Conservation (phyloP, 371 early-diverging fungal species). For the Vairimorpha necatrix region DNA sequence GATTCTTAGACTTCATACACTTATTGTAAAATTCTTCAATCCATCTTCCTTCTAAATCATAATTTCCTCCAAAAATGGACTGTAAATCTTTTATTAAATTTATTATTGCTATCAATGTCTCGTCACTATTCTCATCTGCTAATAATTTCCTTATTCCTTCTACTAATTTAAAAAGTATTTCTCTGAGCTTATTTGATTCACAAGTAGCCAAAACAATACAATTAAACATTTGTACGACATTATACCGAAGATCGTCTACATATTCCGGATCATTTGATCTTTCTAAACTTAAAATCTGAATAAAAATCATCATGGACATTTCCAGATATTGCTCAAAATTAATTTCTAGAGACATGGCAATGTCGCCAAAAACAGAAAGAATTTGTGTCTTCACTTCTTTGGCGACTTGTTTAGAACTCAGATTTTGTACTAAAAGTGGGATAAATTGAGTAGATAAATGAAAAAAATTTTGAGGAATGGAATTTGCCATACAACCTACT, state of each 20-base stretch:
- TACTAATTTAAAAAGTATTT: conserved; percentile 12
- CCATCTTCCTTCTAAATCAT: conserved; percentile 35
- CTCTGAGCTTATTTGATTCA: conserved; percentile 18
- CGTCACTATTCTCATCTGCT: neutral
- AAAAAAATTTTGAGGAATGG: conserved; percentile 52
- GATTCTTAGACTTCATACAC: neutral
- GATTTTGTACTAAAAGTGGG: conserved; percentile 38
- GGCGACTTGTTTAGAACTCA: conserved; percentile 32
- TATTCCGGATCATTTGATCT: conserved; percentile 21
- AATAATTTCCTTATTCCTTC: conserved; percentile 11
- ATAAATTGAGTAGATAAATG: conserved; percentile 39
- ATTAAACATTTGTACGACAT: conserved; percentile 32
- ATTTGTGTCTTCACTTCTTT: conserved; percentile 74
- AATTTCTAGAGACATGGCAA: conserved; percentile 82
- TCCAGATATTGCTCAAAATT: conserved; percentile 75
- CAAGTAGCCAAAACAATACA: conserved; percentile 41
- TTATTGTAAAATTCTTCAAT: conserved; percentile 20
- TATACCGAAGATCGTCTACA: conserved; percentile 47
- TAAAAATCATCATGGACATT: conserved; percentile 74
- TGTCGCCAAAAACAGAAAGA: conserved; percentile 87
- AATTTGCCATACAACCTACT: conserved; percentile 57
- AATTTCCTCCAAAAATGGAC: conserved; percentile 26
- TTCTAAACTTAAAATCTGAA: conserved; percentile 68
- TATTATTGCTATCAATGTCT: neutral
- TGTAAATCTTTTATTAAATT: conserved; percentile 28